phyloP scores from a whole-genome alignment of 352 stramenopile species.

The Globisporangium nodosum region DNA sequence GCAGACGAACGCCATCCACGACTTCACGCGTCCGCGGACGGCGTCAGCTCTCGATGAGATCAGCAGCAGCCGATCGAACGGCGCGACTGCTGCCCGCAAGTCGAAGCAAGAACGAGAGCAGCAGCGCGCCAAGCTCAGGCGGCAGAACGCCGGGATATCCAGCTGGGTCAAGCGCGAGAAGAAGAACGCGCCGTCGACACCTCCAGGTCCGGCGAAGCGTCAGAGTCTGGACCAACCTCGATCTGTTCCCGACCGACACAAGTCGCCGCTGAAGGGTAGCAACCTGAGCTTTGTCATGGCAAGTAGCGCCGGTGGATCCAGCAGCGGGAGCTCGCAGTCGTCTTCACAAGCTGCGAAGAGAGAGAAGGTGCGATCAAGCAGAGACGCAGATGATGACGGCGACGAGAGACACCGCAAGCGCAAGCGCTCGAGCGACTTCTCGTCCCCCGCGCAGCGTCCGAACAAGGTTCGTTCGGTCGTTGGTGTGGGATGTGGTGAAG shows the following conservation, averaged over 20 bases:
- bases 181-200: not conserved
- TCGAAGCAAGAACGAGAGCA: conserved; percentile 17
- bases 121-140: conserved; percentile 13
- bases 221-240: not conserved
- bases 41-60: not conserved
- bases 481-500: not conserved
- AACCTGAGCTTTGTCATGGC: not conserved
- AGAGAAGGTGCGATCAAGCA: not conserved
- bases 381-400: not conserved
- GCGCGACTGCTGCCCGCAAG: conserved; percentile 2
- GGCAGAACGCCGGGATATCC: not conserved
- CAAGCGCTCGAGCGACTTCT: conserved; percentile 11
- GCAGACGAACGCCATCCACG: conserved; percentile 12
- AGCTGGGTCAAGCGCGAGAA: not conserved
- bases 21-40: not conserved
- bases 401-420: conserved; percentile 3
- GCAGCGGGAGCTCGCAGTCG: not conserved
- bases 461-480: not conserved
- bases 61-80: not conserved
- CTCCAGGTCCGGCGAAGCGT: not conserved
- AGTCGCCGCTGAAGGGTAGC: not conserved
- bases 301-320: not conserved
- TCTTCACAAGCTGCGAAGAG: not conserved
- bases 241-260: not conserved
- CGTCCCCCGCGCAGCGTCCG: not conserved